Conservation (phyloP, 2,329 filamentous ascomycete genomes). For the Metarhizium brunneum region DNA sequence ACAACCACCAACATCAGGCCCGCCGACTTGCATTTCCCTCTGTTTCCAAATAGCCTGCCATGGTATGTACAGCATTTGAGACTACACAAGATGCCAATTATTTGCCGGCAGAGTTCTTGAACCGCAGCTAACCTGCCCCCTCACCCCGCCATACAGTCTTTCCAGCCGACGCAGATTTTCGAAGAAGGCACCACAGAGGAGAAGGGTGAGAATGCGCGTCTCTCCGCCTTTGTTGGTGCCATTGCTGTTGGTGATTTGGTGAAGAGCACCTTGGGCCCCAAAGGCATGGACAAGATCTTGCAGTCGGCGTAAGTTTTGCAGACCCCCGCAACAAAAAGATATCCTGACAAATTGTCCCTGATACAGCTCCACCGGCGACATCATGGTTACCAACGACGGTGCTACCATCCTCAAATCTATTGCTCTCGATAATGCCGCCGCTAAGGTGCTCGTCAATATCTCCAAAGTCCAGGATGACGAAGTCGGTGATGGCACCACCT, state of each 20-base stretch:
- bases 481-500: constrained; percentile 95
- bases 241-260: constrained; percentile 96
- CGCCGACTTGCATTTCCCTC: background rate
- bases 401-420: constrained; percentile 98
- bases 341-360: constrained; percentile 10
- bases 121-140: background rate
- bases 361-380: constrained; percentile 79
- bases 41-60: constrained; percentile 1
- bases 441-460: constrained; percentile 97
- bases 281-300: constrained; percentile 98
- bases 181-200: constrained; percentile 94
- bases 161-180: constrained; percentile 95
- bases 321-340: constrained; percentile 7
- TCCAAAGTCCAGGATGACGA: constrained; percentile 99
- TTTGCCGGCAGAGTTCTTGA: background rate
- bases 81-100: background rate
- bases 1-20: constrained; percentile 6
- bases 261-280: constrained; percentile 93
- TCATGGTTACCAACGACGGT: constrained; percentile 98
- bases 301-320: constrained; percentile 70
- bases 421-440: constrained; percentile 94
- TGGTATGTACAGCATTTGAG: background rate
- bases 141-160: constrained; percentile 33
- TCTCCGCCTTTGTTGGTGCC: constrained; percentile 95
- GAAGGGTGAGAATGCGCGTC: constrained; percentile 97